These are phyloP conservation scores for Bipolaris oryzae DNA, from an alignment of 2,329 filamentous ascomycete species.

Conservation along the genomic window DNA sequence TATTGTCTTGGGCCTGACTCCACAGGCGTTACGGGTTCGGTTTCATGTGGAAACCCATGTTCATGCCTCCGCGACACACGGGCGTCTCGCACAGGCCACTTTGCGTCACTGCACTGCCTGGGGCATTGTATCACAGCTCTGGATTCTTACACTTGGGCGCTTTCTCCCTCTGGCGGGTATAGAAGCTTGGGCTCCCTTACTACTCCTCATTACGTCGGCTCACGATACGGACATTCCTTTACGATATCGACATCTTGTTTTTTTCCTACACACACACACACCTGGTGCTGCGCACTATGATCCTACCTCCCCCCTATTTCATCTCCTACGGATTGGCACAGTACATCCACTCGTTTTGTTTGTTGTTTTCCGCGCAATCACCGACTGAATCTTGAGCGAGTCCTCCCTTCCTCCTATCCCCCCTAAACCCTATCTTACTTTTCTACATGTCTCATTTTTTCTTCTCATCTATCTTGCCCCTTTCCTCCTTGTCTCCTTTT, in stretches of 20 bases:
- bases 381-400: neutral
- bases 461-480: neutral
- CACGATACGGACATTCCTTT: slow-evolving; percentile 15
- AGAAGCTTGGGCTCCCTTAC: neutral
- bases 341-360: slow-evolving; percentile 17
- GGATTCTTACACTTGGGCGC: too few relatives aligned
- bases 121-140: neutral
- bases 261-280: neutral
- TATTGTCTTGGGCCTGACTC: slow-evolving; percentile 4
- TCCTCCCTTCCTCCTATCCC: neutral
- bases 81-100: slow-evolving; percentile 9
- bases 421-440: neutral
- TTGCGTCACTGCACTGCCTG: neutral
- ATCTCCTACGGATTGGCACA: slow-evolving; percentile 9
- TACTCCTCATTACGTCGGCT: slow-evolving; percentile 11
- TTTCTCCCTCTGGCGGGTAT: neutral
- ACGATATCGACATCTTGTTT: slow-evolving; percentile 1
- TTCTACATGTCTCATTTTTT: slow-evolving; percentile 8
- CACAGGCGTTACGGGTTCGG: slow-evolving; percentile 23
- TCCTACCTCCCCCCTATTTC: neutral
- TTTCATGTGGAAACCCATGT: slow-evolving; percentile 17
- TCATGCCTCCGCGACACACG: slow-evolving; percentile 4
- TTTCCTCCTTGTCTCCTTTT: neutral
- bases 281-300: slow-evolving; percentile 12
- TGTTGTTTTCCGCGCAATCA: neutral